Percentiles rank a stretch among this genome's conserved stretches.
Conservation (phyloP, 257 asterid genomes). For the Primulina huaijiensis region DNA sequence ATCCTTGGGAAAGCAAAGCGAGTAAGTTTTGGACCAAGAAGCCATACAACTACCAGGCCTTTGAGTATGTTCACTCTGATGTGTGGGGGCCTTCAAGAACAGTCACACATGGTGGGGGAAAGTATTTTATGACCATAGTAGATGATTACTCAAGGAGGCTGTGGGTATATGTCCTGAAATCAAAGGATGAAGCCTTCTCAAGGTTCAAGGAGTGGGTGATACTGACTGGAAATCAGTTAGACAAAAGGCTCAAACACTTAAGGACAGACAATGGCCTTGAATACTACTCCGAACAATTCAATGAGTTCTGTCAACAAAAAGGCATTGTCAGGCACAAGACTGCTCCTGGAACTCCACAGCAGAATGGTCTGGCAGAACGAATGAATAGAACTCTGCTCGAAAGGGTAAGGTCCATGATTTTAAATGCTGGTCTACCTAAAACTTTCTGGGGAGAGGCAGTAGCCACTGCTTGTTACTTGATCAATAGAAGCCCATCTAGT, state of each 20-base stretch:
- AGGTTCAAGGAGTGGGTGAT: not conserved
- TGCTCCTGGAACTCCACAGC: not conserved
- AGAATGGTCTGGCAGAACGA: not conserved
- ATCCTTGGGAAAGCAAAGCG: too few relatives aligned
- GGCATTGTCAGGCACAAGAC: not conserved
- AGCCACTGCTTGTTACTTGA: not conserved
- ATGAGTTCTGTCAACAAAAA: not conserved
- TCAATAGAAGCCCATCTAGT: not conserved
- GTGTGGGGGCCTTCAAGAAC: too few relatives aligned
- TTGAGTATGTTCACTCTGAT: too few relatives aligned
- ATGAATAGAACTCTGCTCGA: not conserved
- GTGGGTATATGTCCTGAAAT: too few relatives aligned
- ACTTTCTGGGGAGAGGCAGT: not conserved
- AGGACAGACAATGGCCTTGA: not conserved
- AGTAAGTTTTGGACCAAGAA: too few relatives aligned
- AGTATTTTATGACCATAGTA: too few relatives aligned
- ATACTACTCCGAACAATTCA: not conserved
- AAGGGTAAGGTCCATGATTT: not conserved
- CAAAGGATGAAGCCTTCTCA: not conserved
- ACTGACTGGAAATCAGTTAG: not conserved
- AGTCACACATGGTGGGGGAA: too few relatives aligned
- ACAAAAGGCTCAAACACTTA: not conserved
- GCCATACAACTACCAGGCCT: too few relatives aligned
- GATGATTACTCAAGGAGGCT: too few relatives aligned
- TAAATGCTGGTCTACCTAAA: not conserved